Conservation (phyloP, 805 yeast species). For the Ogataea trehalophila region DNA sequence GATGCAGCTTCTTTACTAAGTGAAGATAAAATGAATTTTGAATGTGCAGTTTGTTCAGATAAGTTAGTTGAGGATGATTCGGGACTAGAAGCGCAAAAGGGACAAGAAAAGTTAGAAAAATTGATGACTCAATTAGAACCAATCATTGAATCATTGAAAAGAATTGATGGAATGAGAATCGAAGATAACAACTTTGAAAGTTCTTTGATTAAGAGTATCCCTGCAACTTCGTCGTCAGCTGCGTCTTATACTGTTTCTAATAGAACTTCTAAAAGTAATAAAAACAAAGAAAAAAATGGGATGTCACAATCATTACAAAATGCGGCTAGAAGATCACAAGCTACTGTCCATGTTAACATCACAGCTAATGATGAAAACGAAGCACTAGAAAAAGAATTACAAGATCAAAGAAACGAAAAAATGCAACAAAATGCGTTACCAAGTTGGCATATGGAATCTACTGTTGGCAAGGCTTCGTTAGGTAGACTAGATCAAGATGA, state of each 20-base stretch:
- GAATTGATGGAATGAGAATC: constrained; percentile 71
- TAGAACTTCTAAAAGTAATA: constrained; percentile 25
- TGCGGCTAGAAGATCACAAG: constrained; percentile 51
- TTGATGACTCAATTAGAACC: constrained; percentile 90
- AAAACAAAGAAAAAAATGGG: constrained; percentile 15
- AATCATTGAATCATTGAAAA: constrained; percentile 73
- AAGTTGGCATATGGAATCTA: constrained; percentile 89
- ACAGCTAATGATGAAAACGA: constrained; percentile 77
- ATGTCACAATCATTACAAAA: constrained; percentile 29
- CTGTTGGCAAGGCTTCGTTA: constrained; percentile 68
- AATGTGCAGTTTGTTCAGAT: constrained; percentile 81
- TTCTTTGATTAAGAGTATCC: constrained; percentile 75
- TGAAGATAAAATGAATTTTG: constrained; percentile 73
- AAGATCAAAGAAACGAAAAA: constrained; percentile 62
- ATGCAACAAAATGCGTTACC: constrained; percentile 93
- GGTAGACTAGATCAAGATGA: constrained; percentile 54
- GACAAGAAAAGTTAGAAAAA: constrained; percentile 75
- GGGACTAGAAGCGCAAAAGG: constrained; percentile 71
- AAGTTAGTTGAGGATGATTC: constrained; percentile 83
- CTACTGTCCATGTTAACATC: constrained; percentile 85
- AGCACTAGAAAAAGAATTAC: constrained; percentile 58
- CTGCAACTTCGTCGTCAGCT: constrained; percentile 66
- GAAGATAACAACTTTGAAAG: constrained; percentile 90
- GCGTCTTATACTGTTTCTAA: constrained; percentile 66
- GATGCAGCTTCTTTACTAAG: constrained; percentile 83